Conservation (phyloP, 1,139 yeast genomes). For the Arxiozyma slooffiae region DNA sequence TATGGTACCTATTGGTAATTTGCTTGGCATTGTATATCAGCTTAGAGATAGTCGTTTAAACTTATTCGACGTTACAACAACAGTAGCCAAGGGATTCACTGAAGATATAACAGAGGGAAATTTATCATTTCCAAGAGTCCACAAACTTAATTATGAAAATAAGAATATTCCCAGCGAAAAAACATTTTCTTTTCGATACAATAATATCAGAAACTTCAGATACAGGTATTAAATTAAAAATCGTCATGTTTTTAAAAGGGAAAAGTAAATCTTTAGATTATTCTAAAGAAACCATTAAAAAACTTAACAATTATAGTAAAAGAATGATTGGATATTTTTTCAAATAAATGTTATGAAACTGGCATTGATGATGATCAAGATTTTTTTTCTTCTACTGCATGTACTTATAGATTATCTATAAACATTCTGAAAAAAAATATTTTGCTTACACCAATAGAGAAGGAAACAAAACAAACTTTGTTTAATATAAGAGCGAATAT, state of each 20-base stretch:
- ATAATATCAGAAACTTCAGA: conserved; percentile 35
- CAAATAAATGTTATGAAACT: conserved; percentile 13
- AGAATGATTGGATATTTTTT: conserved; percentile 5
- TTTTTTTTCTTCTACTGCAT: conserved; percentile 5
- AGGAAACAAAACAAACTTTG: neutral
- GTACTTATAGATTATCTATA: conserved; percentile 8
- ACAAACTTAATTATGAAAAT: conserved; percentile 37
- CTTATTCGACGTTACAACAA: conserved; percentile 44
- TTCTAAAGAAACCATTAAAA: conserved; percentile 14
- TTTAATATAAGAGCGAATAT: neutral
- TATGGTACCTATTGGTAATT: conserved; percentile 56
- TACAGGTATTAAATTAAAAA: conserved; percentile 38
- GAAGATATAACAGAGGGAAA: conserved; percentile 89
- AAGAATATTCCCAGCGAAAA: conserved; percentile 22
- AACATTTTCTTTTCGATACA: conserved; percentile 33
- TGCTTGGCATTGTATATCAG: conserved; percentile 76
- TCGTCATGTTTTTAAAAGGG: conserved; percentile 38
- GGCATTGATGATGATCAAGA: neutral
- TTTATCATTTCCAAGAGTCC: conserved; percentile 73
- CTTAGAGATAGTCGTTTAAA: conserved; percentile 74
- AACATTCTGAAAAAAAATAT: neutral
- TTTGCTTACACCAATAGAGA: neutral
- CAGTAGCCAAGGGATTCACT: conserved; percentile 66
- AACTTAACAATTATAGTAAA: conserved; percentile 13
- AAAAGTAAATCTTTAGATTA: conserved; percentile 31